Conservation (phyloP, 192 early-diverging fungal genomes). For the Geranomyces michiganensis region DNA sequence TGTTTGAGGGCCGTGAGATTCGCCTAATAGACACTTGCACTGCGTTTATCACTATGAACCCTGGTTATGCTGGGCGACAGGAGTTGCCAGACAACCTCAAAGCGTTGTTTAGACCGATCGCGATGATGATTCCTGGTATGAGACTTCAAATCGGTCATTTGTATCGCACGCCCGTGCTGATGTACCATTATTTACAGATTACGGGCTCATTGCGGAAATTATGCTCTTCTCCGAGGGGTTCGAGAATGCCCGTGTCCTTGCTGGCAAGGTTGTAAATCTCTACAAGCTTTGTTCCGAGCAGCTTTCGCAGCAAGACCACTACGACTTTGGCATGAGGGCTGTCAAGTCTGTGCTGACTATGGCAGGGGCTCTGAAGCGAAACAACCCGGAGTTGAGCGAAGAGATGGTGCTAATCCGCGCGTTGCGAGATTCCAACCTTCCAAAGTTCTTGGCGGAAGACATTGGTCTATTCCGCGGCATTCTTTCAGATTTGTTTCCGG, state of each 20-base stretch:
- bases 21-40: conserved; percentile 62
- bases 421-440: conserved; percentile 61
- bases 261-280: conserved; percentile 65
- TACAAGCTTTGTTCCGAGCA: conserved; percentile 69
- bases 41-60: conserved; percentile 68
- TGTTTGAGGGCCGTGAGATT: conserved; percentile 64
- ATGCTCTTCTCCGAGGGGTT: conserved; percentile 69
- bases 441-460: conserved; percentile 65
- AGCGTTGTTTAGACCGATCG: conserved; percentile 63
- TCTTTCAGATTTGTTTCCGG: conserved; percentile 60
- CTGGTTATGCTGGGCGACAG: conserved; percentile 62
- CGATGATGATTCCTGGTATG: conserved; percentile 67
- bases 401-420: conserved; percentile 62
- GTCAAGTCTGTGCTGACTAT: conserved; percentile 68
- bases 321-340: conserved; percentile 70
- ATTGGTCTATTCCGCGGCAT: conserved; percentile 61
- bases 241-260: conserved; percentile 58
- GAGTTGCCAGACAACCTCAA: conserved; percentile 67
- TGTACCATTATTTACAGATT: conserved; percentile 38
- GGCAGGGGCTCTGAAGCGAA: conserved; percentile 62
- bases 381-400: conserved; percentile 55
- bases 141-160: not conserved
- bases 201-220: conserved; percentile 67
- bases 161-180: not conserved
- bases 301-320: conserved; percentile 68